phyloP scores from a whole-genome alignment of 352 stramenopile genomes.

The Phytophthora cryptogea region DNA sequence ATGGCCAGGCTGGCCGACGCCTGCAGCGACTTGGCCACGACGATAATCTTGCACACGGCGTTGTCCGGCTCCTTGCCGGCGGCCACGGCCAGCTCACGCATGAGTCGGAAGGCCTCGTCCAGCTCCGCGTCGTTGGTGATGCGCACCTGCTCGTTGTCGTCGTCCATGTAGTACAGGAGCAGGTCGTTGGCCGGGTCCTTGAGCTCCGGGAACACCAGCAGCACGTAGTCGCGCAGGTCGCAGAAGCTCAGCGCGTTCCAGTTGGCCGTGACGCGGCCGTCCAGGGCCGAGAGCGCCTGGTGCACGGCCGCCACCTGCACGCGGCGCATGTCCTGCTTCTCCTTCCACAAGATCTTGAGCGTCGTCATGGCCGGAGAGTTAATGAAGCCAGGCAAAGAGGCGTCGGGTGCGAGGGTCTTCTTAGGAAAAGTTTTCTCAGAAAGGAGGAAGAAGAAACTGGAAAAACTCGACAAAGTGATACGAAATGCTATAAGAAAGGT shows the following conservation, averaged over 20 bases:
- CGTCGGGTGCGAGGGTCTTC: conserved; percentile 5
- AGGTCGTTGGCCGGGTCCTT: conserved; percentile 38
- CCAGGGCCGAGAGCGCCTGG: conserved; percentile 51
- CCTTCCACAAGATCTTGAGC: conserved; percentile 85
- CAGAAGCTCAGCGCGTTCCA: conserved; percentile 49
- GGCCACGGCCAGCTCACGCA: conserved; percentile 63
- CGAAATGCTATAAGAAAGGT: background rate
- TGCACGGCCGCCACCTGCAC: conserved; percentile 75
- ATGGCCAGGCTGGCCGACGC: conserved; percentile 14
- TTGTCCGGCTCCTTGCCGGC: conserved; percentile 43
- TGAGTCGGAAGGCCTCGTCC: conserved; percentile 75
- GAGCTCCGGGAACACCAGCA: conserved; percentile 70
- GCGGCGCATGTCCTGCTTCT: conserved; percentile 85
- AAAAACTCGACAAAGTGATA: background rate
- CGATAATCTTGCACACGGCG: conserved; percentile 74
- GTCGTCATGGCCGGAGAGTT: conserved; percentile 57
- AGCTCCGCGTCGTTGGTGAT: conserved; percentile 86
- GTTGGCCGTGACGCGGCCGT: conserved; percentile 43
- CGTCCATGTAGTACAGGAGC: conserved; percentile 83
- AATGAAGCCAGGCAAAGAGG: background rate
- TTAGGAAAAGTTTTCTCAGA: conserved; percentile 15
- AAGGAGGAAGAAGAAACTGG: conserved; percentile 3
- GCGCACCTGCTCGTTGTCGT: conserved; percentile 82
- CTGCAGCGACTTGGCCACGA: conserved; percentile 42
- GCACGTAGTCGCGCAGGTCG: conserved; percentile 70